Percentiles rank a stretch among this genome's conserved stretches.
Conservation (phyloP, 2,329 filamentous ascomycete genomes). For the Penicillium sp. region DNA sequence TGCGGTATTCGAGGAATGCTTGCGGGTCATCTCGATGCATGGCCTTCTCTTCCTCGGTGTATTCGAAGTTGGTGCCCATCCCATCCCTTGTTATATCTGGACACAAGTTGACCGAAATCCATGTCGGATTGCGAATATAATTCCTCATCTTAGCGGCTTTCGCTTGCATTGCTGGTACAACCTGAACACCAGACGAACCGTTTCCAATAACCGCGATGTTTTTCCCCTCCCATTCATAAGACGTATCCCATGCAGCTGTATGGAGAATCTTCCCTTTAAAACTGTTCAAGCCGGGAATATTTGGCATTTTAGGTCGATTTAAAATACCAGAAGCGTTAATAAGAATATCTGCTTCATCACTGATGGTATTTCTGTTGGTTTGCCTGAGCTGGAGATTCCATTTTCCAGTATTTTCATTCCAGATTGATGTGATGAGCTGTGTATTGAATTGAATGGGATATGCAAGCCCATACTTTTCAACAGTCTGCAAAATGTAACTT, state of each 20-base stretch:
- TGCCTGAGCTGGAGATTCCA: background rate
- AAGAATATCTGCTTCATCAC: constrained; percentile 17
- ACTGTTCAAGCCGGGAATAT: constrained; percentile 29
- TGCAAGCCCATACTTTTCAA: background rate
- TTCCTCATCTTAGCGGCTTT: constrained; percentile 28
- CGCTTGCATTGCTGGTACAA: constrained; percentile 23
- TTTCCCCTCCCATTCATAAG: constrained; percentile 24
- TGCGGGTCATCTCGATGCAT: constrained; percentile 22
- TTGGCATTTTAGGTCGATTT: constrained; percentile 27
- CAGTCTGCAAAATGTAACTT: background rate
- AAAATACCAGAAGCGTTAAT: constrained; percentile 38
- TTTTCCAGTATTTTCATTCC: background rate
- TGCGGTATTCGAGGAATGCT: constrained; percentile 4
- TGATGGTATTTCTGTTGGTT: background rate
- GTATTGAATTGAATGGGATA: background rate
- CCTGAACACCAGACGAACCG: constrained; percentile 42
- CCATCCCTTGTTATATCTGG: constrained; percentile 27
- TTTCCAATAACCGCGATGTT: constrained; percentile 30
- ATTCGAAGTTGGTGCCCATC: constrained; percentile 20
- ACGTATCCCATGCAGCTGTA: constrained; percentile 36
- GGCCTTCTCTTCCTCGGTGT: constrained; percentile 27
- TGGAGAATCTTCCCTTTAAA: constrained; percentile 38
- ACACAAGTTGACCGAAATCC: constrained; percentile 28
- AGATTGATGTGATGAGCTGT: background rate
- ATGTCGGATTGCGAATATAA: constrained; percentile 35